phyloP scores from a whole-genome alignment of 208 protist species.

The Leishmania gerbilli region DNA sequence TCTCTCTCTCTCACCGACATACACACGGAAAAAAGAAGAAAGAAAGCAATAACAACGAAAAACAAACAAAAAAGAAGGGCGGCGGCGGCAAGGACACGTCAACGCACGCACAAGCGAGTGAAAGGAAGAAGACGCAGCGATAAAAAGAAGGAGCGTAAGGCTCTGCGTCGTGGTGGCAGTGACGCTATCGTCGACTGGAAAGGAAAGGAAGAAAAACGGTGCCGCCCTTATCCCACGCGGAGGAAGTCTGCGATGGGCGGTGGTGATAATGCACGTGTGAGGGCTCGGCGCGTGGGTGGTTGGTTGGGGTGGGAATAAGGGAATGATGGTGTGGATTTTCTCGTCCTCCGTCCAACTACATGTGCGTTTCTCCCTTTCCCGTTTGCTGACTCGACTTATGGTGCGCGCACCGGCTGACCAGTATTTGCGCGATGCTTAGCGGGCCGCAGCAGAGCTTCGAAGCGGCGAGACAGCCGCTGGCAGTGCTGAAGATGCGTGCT shows the following conservation, averaged over 20 bases:
- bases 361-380: background rate
- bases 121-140: background rate
- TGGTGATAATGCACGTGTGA: background rate
- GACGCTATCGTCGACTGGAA: background rate
- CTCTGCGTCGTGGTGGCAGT: background rate
- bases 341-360: background rate
- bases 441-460: background rate
- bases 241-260: background rate
- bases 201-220: background rate
- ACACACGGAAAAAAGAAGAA: background rate
- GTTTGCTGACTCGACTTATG: background rate
- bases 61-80: accelerated
- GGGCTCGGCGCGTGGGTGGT: background rate
- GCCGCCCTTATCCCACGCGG: background rate
- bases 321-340: background rate
- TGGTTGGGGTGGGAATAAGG: background rate
- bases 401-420: background rate
- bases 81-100: background rate
- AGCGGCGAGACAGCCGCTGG: background rate
- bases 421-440: background rate
- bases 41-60: background rate
- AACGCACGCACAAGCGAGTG: background rate
- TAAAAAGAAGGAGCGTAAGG: background rate
- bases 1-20: background rate
- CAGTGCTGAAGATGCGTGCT: background rate